Evolutionary conservation across 2,329 filamentous ascomycete species (phyloP).

Genomic region (Botryotinia calthae): DNA sequence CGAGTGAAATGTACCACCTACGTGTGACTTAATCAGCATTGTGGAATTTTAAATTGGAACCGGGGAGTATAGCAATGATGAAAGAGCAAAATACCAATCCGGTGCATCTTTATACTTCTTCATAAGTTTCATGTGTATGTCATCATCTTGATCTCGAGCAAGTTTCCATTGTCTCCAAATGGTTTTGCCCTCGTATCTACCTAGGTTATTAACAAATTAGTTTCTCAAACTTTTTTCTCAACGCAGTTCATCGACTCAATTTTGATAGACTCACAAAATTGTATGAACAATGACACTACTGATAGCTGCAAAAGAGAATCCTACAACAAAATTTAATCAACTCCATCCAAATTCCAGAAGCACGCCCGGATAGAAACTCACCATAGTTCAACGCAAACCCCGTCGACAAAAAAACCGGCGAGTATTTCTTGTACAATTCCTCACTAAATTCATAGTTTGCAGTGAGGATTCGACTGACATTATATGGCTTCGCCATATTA

Average conservation of each 20-base stretch:
- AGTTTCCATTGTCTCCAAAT: constrained; percentile 65
- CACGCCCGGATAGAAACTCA: not conserved
- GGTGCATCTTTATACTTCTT: constrained; percentile 45
- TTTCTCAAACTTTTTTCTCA: not conserved
- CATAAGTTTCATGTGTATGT: constrained; percentile 51
- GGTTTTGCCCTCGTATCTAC: constrained; percentile 60
- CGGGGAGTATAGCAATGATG: not conserved
- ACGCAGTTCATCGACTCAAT: not conserved
- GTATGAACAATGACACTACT: constrained; percentile 59
- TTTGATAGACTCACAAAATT: constrained; percentile 46
- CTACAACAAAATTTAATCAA: not conserved
- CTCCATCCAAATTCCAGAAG: not conserved
- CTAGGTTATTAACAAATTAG: constrained; percentile 49
- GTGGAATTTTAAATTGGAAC: too few species aligned
- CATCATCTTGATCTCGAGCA: constrained; percentile 48
- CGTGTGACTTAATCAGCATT: not conserved
- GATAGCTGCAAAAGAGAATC: constrained; percentile 57
- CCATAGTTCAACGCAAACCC: constrained; percentile 57
- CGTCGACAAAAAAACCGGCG: constrained; percentile 48
- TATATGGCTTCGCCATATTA: constrained; percentile 49
- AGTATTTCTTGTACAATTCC: constrained; percentile 51
- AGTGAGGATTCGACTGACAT: constrained; percentile 59
- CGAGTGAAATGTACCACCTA: constrained; percentile 37
- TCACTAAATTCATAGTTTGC: constrained; percentile 56
- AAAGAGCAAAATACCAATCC: not conserved